These are phyloP conservation scores for Apodospora peruviana DNA, from an alignment of 495 filamentous ascomycete species.

Conservation along the genomic window DNA sequence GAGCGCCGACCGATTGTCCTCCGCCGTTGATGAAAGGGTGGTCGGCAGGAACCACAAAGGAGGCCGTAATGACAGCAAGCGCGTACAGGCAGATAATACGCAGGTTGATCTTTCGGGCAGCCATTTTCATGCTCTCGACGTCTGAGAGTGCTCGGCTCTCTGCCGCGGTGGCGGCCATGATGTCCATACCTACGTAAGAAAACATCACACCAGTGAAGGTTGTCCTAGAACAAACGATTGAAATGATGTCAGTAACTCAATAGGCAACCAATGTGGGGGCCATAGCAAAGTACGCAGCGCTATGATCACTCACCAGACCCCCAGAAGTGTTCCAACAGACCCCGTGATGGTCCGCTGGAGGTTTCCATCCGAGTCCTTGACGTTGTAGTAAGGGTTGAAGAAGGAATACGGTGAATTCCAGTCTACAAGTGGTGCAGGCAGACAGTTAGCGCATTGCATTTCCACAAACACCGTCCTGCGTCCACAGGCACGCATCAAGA, in stretches of 20 bases:
- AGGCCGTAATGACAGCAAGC: conserved; percentile 34
- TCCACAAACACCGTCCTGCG: no score
- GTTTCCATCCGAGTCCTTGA: conserved; percentile 18
- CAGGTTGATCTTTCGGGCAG: conserved; percentile 40
- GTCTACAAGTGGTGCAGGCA: conserved; percentile 17
- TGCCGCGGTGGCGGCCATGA: conserved; percentile 38
- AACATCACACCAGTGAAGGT: conserved; percentile 39
- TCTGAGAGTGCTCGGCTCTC: conserved; percentile 41
- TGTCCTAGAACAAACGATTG: no score
- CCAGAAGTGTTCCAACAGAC: conserved; percentile 24
- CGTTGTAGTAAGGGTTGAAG: conserved; percentile 24
- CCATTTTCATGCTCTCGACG: conserved; percentile 46
- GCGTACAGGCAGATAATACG: conserved; percentile 42
- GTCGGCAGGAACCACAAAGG: conserved; percentile 40
- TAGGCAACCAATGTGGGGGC: no score
- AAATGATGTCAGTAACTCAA: no score
- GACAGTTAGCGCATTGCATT: no score
- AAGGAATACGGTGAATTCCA: conserved; percentile 34
- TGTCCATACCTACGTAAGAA: conserved; percentile 48
- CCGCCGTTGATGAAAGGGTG: conserved; percentile 41
- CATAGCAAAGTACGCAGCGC: no score
- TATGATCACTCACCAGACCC: conserved; percentile 29
- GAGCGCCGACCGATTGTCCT: conserved; percentile 30
- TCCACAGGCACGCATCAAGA: no score
- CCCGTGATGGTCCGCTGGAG: conserved; percentile 12